Base-by-base conservation (phyloP, 345 rosid species). In the Sonneratia alba region DNA sequence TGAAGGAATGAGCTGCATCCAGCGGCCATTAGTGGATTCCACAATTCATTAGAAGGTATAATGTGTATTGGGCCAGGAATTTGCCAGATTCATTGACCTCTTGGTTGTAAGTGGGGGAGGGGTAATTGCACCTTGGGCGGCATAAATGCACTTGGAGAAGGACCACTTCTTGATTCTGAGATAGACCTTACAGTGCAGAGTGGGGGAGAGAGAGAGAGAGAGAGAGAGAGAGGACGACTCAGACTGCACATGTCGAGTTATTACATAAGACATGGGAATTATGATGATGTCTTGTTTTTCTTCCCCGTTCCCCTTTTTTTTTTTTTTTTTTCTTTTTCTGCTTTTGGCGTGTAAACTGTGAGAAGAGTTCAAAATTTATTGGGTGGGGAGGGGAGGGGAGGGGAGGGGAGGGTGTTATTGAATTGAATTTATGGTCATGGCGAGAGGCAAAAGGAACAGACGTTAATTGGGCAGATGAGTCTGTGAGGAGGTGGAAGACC, bases 121-220 rank as follows among this genome's bases (percentile, higher is more conserved):
- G 47, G 47, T 43, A 43, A 43, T 43, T 7, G 9, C 13, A 14
- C 49, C 13, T 7, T 45, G 13, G 9, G 13, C 13, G 49, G 49
- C 49, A 45, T 49, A 24, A 69, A 36, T 6, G 40, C 4, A 32
- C 22, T 75, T 64, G 7, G 40, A 19, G 59, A n/a, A 36, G 22
- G 72, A 64, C 34, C 36, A 69, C 34, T 22, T 27, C 0, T 24
- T 27, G 43, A 75, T 51, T 73, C 9, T 82, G 87, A 84, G 82
- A 70, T 66, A 73, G 88, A 87, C 90, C 51, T 69, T 3, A 80
- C 91, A 76, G 36, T 77, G 80, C 77, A 76, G 71, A 59, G 37
- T 36, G 37, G 9, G 6, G 32, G 59, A 55, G 24, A 55, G n/a
- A 16, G 22, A 36, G 24, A 16, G 22, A 36, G 24, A 16, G 22